Conservation (phyloP, 495 filamentous ascomycete genomes). For the Clavariopsis aquatica region DNA sequence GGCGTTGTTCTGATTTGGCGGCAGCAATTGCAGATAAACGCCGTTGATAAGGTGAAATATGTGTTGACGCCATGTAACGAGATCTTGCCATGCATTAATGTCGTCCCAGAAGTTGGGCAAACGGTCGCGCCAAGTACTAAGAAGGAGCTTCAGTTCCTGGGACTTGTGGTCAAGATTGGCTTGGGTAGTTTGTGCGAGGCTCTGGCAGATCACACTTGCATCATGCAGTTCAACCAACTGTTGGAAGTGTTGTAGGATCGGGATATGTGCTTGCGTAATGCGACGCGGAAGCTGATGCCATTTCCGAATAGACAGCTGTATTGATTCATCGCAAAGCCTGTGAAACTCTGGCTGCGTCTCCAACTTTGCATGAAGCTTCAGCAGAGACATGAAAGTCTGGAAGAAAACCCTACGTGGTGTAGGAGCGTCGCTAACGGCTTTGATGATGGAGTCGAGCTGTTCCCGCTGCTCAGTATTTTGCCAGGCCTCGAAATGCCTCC, state of each 20-base stretch:
- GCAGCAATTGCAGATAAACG: conserved; percentile 85
- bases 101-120: conserved; percentile 99
- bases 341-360: conserved; percentile 81
- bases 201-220: conserved; percentile 91
- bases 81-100: conserved; percentile 97
- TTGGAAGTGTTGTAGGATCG: conserved; percentile 95
- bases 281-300: conserved; percentile 95
- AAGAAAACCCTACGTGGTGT: conserved; percentile 93
- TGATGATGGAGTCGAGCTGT: conserved; percentile 84
- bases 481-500: conserved; percentile 94
- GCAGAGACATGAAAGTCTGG: conserved; percentile 93
- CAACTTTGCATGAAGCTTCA: conserved; percentile 87
- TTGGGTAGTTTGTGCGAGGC: conserved; percentile 79
- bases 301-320: conserved; percentile 93
- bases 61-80: conserved; percentile 98
- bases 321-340: conserved; percentile 88
- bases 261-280: conserved; percentile 94
- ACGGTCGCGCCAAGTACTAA: conserved; percentile 93
- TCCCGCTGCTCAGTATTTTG: conserved; percentile 80
- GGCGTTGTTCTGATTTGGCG: conserved; percentile 74
- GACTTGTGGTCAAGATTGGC: conserved; percentile 90
- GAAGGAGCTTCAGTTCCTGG: conserved; percentile 88
- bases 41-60: conserved; percentile 97
- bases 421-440: conserved; percentile 94
- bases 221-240: conserved; percentile 98